Evolutionary conservation across 1,284 basidiomycete species (phyloP), one percentile per base, ranked within the genome.

Genomic region (Rhodofomes roseus): DNA sequence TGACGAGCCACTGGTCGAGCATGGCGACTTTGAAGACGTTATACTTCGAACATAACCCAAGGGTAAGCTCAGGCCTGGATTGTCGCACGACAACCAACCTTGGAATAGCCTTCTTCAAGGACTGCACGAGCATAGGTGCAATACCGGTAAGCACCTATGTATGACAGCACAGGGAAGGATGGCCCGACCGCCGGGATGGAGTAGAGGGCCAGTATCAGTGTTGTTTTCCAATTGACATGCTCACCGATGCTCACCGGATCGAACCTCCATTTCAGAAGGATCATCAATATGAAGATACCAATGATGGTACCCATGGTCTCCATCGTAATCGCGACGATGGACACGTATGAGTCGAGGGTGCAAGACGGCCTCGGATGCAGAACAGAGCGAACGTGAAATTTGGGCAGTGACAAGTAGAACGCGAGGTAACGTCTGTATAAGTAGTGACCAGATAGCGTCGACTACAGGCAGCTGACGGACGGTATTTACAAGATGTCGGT

Each of bases 41-140:
- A 39, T 63, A 64, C 65, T 66, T 5, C 31, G 31, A 44, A 8
- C 18, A n/a, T 9, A 37, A 23, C 5, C 5, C 23, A 14, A 43
- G 29, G 44, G n/a, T 48, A 16, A 18, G 37, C 11, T 36, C 6
- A 36, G 37, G 34, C 2, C 2, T 34, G 34, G 41, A 41, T 5
- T 14, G 22, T 8, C 18, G 39, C 0, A 11, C 12, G 23, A 31
- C 43, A 22, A 66, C 67, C 37, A 27, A 76, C 77, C 62, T 70
- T 70, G n/a, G 71, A 66, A 61, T 78, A 79, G 1, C 77, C 77
- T 58, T 76, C 70, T 56, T 75, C 65, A 4, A 78, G 63, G 66
- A 79, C 69, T 20, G 12, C 41, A 12, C 9, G 29, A 1, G 57
- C 57, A 58, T 54, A 22, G 2, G 41, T 36, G 23, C 9, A 58